These are phyloP conservation scores for Backusella tarrabulga DNA, from an alignment of 192 early-diverging fungal species.

Conservation along the genomic window DNA sequence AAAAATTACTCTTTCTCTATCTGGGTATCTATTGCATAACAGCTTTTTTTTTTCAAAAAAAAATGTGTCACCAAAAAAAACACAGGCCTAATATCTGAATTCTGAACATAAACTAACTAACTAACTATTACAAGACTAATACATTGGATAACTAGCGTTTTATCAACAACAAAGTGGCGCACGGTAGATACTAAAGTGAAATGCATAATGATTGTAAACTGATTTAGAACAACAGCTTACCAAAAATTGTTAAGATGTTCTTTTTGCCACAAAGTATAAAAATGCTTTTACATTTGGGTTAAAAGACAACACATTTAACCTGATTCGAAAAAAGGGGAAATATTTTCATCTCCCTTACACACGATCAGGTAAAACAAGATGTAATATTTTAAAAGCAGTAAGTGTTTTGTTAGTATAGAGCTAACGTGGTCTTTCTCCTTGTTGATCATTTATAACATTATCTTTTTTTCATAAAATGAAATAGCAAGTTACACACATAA, in stretches of 20 bases:
- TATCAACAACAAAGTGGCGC: not conserved
- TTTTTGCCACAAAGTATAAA: not conserved
- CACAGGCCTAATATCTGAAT: not conserved
- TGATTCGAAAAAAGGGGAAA: not conserved
- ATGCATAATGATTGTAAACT: constrained; percentile 1
- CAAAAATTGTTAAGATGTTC: not conserved
- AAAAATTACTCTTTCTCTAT: not conserved
- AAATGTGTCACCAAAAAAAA: not conserved
- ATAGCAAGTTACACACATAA: not conserved
- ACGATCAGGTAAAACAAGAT: not conserved
- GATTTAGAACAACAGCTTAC: not conserved
- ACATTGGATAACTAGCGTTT: not conserved
- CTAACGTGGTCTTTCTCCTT: not conserved
- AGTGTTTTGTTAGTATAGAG: not conserved
- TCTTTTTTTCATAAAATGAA: not conserved
- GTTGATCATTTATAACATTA: not conserved
- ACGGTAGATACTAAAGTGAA: not conserved
- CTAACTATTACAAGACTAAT: not conserved
- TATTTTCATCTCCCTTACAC: not conserved
- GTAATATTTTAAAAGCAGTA: not conserved
- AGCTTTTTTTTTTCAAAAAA: not conserved
- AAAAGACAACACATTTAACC: not conserved
- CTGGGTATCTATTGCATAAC: not conserved
- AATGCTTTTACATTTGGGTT: not conserved
- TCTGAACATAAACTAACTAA: not conserved